Percentiles rank a stretch among this genome's conserved stretches.
Conservation (phyloP, 2,329 filamentous ascomycete genomes). For the Meredithiella fracta region DNA sequence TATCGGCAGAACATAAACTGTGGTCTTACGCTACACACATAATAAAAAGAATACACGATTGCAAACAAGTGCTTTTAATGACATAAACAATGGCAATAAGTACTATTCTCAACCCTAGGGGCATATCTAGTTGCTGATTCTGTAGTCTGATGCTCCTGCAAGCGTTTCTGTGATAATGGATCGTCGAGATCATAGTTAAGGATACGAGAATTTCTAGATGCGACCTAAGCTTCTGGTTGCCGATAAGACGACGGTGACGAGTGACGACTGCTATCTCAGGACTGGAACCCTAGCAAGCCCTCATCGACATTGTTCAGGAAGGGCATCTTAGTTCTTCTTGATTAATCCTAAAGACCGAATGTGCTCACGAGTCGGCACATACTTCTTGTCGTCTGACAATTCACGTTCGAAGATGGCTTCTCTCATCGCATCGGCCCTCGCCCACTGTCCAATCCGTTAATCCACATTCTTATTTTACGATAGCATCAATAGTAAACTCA, state of each 20-base stretch:
- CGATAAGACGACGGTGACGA: not conserved
- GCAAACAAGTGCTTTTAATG: slow-evolving; percentile 10
- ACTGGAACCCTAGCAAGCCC: not conserved
- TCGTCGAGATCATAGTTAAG: not conserved
- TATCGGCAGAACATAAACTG: not conserved
- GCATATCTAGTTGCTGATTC: slow-evolving; percentile 17
- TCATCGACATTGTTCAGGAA: not conserved
- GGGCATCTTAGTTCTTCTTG: slow-evolving; percentile 69
- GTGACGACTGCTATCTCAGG: not conserved
- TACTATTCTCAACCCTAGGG: slow-evolving; percentile 8
- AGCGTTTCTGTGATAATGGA: not conserved
- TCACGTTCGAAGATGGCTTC: slow-evolving; percentile 62
- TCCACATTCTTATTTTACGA: not conserved
- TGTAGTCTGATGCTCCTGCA: not conserved
- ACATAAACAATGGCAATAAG: slow-evolving; percentile 13
- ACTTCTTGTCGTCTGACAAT: slow-evolving; percentile 40
- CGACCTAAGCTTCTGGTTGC: not conserved
- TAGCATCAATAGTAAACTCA: slow-evolving; percentile 26
- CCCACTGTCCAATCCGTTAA: slow-evolving; percentile 37
- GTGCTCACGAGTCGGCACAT: slow-evolving; percentile 71
- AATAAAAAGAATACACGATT: not conserved
- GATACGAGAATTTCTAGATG: not conserved
- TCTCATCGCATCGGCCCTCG: slow-evolving; percentile 64
- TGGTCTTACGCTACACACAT: not conserved
- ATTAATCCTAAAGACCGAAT: slow-evolving; percentile 77